Conservation (phyloP, 306 rosid genomes). For the Pyrus bretschneideri region DNA sequence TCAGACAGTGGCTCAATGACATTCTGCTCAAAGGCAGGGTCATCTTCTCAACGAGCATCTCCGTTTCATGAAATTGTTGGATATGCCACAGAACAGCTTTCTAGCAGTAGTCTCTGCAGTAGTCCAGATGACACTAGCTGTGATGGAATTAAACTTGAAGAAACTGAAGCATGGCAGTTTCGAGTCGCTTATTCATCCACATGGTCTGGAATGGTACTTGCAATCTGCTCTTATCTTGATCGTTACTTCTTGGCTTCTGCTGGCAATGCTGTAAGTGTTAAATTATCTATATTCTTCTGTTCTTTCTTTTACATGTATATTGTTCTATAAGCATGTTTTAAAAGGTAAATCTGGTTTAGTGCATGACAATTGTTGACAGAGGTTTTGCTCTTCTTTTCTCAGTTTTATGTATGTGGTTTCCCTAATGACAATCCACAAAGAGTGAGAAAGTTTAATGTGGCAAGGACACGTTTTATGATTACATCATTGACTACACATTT, state of each 20-base stretch:
- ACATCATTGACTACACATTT: constrained; percentile 74
- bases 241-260: constrained; percentile 90
- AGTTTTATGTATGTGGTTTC: constrained; percentile 89
- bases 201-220: constrained; percentile 76
- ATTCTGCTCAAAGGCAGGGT: constrained; percentile 65
- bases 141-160: constrained; percentile 83
- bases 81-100: constrained; percentile 69
- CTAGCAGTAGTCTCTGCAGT: constrained; percentile 80
- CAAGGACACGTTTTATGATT: constrained; percentile 62
- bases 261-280: constrained; percentile 69
- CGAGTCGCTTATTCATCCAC: constrained; percentile 49
- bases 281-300: not conserved
- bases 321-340: not conserved
- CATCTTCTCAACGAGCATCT: constrained; percentile 65
- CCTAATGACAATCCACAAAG: constrained; percentile 66
- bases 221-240: constrained; percentile 86
- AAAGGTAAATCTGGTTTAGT: not conserved
- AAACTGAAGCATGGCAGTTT: constrained; percentile 86
- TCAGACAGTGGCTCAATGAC: constrained; percentile 93
- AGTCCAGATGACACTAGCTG: constrained; percentile 80
- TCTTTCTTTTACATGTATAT: not conserved
- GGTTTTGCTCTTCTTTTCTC: constrained; percentile 30
- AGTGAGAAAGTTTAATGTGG: constrained; percentile 58
- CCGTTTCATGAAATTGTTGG: constrained; percentile 74
- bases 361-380: constrained; percentile 14